These are phyloP conservation scores for Aureobasidium sp. DNA, from an alignment of 2,329 filamentous ascomycete genomes.

Conservation along the genomic window DNA sequence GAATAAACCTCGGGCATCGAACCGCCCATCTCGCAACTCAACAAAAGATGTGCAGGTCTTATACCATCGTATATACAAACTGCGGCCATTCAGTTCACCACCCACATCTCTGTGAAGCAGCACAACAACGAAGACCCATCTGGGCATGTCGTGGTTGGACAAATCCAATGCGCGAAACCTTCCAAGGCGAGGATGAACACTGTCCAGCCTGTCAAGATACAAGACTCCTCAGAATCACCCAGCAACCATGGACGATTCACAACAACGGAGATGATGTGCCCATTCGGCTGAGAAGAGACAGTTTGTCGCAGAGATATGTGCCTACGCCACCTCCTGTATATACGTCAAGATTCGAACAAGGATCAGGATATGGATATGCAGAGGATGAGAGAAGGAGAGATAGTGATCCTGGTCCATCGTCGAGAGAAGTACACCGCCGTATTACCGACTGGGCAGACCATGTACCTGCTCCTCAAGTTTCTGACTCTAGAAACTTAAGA, in stretches of 20 bases:
- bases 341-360: neutral
- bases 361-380: neutral
- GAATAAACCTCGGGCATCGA: too few species aligned
- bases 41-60: neutral
- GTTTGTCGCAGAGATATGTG: neutral
- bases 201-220: too few species aligned
- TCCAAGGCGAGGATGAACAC: too few species aligned
- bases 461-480: neutral
- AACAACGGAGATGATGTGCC: neutral
- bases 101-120: neutral
- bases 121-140: neutral
- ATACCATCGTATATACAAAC: neutral
- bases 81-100: neutral
- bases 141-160: neutral
- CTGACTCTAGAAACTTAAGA: too few species aligned
- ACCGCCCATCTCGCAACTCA: too few species aligned
- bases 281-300: neutral
- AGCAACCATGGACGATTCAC: neutral
- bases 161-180: neutral
- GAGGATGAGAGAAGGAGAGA: neutral
- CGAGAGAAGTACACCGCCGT: neutral
- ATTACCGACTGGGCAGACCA: neutral
- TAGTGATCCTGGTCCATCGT: neutral
- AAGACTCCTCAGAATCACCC: neutral
- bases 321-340: neutral